Evolutionary conservation across 176 grass and related monocot genomes (phyloP).

Genomic region (Pontederia paniculata): DNA sequence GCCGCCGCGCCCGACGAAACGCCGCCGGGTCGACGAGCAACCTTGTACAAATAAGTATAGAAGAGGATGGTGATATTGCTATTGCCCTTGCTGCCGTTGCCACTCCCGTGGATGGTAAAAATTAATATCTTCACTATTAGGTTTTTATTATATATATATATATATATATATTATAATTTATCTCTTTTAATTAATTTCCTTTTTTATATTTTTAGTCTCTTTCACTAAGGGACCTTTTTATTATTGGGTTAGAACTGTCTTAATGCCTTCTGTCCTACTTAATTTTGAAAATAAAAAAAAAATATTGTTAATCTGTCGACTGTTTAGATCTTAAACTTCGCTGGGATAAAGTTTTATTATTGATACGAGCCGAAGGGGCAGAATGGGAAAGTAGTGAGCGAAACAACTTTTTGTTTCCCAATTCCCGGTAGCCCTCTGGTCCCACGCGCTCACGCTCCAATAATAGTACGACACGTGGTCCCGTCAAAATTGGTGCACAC

Average conservation of each 20-base stretch:
- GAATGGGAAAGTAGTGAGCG: background rate
- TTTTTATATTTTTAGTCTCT: background rate
- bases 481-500: no score
- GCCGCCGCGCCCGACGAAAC: slow-evolving; percentile 19
- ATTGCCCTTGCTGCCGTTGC: background rate
- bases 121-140: slow-evolving; percentile 17
- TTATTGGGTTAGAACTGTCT: no score
- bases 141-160: no score
- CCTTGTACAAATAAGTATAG: slow-evolving; percentile 26
- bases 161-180: no score
- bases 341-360: no score
- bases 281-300: no score
- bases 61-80: background rate
- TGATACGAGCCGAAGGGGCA: background rate
- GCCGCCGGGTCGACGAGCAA: slow-evolving; percentile 18
- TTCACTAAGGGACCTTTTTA: background rate
- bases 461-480: background rate
- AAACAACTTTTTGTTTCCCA: slow-evolving; percentile 7
- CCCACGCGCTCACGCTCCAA: background rate
- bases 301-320: no score
- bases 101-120: slow-evolving; percentile 23
- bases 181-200: background rate
- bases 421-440: background rate
- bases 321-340: no score
- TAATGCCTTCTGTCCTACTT: no score